Percentiles rank a stretch among this genome's conserved stretches.
Conservation (phyloP, 78 protist genomes). For the Dictyostelium citrinum region DNA sequence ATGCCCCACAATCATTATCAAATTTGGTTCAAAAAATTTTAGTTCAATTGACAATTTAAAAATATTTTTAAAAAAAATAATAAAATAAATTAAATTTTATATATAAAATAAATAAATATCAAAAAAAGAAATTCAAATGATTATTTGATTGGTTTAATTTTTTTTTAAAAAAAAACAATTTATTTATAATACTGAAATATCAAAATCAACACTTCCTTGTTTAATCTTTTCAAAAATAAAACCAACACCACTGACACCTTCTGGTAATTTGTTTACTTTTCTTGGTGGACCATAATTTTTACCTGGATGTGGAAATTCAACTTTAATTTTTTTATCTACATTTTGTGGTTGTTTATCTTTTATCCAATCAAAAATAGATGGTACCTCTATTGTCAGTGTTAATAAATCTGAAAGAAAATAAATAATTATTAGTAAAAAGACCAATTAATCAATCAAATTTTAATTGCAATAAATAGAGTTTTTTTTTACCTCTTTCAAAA, state of each 20-base stretch:
- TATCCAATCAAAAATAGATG: conserved; percentile 7
- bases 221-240: conserved; percentile 17
- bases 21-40: conserved; percentile 29
- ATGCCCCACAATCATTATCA: not conserved
- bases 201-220: not conserved
- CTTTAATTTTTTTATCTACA: not conserved
- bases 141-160: not conserved
- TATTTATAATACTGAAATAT: not conserved
- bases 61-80: too few relatives aligned
- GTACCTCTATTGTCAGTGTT: not conserved
- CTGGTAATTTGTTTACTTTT: not conserved
- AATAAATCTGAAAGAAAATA: not conserved
- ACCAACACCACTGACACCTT: not conserved
- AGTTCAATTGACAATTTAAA: conserved; percentile 34
- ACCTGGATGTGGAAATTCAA: conserved; percentile 14
- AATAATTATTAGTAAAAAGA: not conserved
- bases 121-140: not conserved
- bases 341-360: not conserved
- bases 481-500: not conserved
- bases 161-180: not conserved
- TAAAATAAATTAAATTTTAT: not conserved
- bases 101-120: not conserved
- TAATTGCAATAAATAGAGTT: too few relatives aligned
- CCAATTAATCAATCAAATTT: too few relatives aligned
- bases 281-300: conserved; percentile 6